Base-by-base conservation (phyloP, 2,329 filamentous ascomycete species). In the Beauveria medogensis region DNA sequence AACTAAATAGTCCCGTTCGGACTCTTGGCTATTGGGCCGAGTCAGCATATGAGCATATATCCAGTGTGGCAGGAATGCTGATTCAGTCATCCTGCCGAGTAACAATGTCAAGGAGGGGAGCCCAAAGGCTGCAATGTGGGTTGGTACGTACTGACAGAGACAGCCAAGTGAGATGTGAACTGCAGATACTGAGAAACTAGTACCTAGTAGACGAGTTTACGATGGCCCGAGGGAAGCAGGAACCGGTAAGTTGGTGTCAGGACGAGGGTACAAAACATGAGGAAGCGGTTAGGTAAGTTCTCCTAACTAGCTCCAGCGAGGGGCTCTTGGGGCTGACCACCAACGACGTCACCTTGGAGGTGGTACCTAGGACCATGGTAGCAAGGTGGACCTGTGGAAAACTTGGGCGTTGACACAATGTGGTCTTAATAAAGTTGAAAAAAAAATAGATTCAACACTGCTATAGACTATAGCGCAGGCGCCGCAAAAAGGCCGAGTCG, bases 261-360 rank as follows among this genome's bases (percentile, higher is more conserved):
- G 6, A 55, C 5, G n/a, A 28, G n/a, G 22, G 37, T 26, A n/a
- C 3, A 43, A n/a, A 18, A 44, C 22, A 22, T 55, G 47, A 22
- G 10, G 47, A 47, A 30, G 55, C 10, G 20, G 30, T 12, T 12
- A 34, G 30, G 30, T 34, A 12, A 14, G 47, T 34, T 44, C 44
- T 52, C 44, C 34, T 51, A 41, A 44, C 30, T 28, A 28, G 55
- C 22, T 28, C 12, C 12, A 7, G 24, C 47, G 24, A 57, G 30
- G 12, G 56, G 47, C 37, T 34, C 16, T 10, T 20, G 9, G 20
- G 18, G 37, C 43, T 37, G n/a, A 48, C 20, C 44, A 34, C 30
- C 22, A 51, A 50, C 47, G 47, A 59, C 55, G 46, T 58, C 46
- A 58, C 55, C 24, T 55, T 30, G 8, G 18, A 51, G 55, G 55